Conservation (phyloP, 208 protist species). For the Leptomonas pyrrhocoris region DNA sequence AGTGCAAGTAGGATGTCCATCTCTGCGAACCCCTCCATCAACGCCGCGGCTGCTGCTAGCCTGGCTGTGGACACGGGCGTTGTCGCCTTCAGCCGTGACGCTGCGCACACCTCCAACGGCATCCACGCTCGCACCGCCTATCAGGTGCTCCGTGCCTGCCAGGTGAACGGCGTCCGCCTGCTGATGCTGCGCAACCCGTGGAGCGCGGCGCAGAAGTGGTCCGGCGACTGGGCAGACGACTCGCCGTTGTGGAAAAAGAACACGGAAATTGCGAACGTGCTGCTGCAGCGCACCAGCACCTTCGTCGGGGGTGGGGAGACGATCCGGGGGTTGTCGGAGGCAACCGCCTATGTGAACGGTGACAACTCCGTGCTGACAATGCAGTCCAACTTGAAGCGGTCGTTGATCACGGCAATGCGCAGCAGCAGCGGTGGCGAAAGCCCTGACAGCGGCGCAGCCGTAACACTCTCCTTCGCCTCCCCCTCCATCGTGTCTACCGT, state of each 20-base stretch:
- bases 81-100: constrained; percentile 47
- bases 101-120: constrained; percentile 38
- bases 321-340: constrained; percentile 8
- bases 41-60: neutral
- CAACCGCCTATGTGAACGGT: constrained; percentile 5
- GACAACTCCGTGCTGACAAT: constrained; percentile 15
- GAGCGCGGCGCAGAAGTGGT: constrained; percentile 42
- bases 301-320: neutral
- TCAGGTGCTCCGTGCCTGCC: constrained; percentile 58
- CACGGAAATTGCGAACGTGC: constrained; percentile 52
- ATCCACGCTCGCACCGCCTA: constrained; percentile 65
- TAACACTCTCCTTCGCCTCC: neutral
- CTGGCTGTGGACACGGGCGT: constrained; percentile 20
- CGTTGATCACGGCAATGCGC: constrained; percentile 21
- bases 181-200: constrained; percentile 63
- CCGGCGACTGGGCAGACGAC: constrained; percentile 79
- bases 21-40: neutral
- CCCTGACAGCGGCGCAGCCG: neutral
- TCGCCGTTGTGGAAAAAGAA: constrained; percentile 67
- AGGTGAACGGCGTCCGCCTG: constrained; percentile 65
- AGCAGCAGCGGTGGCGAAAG: constrained; percentile 1
- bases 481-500: neutral
- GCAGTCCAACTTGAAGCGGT: constrained; percentile 16
- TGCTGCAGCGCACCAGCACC: constrained; percentile 28
- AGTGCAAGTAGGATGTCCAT: neutral